Conservation (phyloP, 345 rosid species). For the Euphorbia peplus region DNA sequence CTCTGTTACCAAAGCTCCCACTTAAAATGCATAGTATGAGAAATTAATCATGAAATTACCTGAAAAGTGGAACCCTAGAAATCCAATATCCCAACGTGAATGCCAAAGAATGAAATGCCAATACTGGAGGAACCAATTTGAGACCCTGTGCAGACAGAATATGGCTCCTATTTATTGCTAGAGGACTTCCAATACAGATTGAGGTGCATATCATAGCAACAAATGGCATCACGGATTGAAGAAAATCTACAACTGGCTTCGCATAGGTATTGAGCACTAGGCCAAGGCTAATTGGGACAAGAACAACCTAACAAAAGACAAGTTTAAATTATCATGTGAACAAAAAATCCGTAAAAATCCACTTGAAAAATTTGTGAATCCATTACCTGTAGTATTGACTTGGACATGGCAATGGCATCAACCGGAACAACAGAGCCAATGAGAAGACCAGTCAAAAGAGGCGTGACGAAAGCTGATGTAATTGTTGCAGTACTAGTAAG, state of each 20-base stretch:
- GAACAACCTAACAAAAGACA: constrained; percentile 61
- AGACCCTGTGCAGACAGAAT: constrained; percentile 72
- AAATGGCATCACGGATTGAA: constrained; percentile 83
- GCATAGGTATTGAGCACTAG: constrained; percentile 81
- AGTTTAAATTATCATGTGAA: constrained; percentile 1
- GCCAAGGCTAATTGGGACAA: constrained; percentile 80
- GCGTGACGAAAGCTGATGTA: constrained; percentile 69
- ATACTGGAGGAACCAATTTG: constrained; percentile 65
- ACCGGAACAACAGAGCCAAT: constrained; percentile 95
- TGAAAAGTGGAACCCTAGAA: constrained; percentile 65
- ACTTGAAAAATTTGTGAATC: background rate
- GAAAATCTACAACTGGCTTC: constrained; percentile 61
- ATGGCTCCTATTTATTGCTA: constrained; percentile 72
- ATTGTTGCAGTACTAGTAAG: constrained; percentile 82
- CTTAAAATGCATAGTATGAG: background rate
- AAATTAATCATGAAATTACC: constrained; percentile 39
- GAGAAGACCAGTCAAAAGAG: constrained; percentile 62
- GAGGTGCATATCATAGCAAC: constrained; percentile 94
- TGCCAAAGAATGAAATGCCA: constrained; percentile 74
- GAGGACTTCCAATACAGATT: constrained; percentile 90
- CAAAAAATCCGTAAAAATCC: background rate
- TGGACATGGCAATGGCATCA: constrained; percentile 93
- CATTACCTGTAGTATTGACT: constrained; percentile 84
- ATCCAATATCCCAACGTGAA: constrained; percentile 84
- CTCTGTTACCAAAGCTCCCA: background rate